Evolutionary conservation across 805 yeast genomes (phyloP), one percentile per base, ranked within the genome.

Genomic region (Vanderwaltozyma tropicalis): DNA sequence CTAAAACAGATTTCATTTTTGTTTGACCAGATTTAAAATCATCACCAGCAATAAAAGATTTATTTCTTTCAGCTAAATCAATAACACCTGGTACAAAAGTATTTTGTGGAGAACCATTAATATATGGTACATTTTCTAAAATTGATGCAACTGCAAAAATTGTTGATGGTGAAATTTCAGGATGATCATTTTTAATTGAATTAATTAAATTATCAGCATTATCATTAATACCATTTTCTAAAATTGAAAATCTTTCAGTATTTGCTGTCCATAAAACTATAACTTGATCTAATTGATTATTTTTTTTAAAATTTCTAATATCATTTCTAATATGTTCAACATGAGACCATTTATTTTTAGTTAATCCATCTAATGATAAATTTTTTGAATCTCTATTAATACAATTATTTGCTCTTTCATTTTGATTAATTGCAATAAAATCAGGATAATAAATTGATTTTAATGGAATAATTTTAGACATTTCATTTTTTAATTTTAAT

Each of bases 1-100:
- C 96, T 61, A 88, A 72, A 15, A 88, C 96, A n/a, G 96, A 86
- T 68, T 88, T 88, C 55, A 88, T 64, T 68, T 88, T 88, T 42
- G 97, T 88, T 69, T 88, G 97, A 42, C 97, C 97, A 52, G 88
- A 76, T 71, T 88, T 88, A 74, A 88, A 88, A 65, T 88, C 97
- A 63, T 88, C 97, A 52, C 97, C 97, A 40, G 95, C 97, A 55
- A 88, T 87, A 59, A 80, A 84, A 25, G 82, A 66, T 46, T 72
- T 64, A 61, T 84, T 59, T 52, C 71, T 57, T 63, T 87, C 95
- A 34, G 96, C 94, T 49, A 88, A 74, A 63, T 86, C 87, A 55
- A 89, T 73, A 45, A 81, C 83, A 48, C 97, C 97, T 17, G 96
- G 96, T 40, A 86, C 95, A 67, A 89, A 88, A 37, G 96, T 89